A percentile compares a stretch with the other conserved stretches of the same genome.
phyloP scores from a whole-genome alignment of 352 stramenopile genomes.

The Phytophthora macrochlamydospora region DNA sequence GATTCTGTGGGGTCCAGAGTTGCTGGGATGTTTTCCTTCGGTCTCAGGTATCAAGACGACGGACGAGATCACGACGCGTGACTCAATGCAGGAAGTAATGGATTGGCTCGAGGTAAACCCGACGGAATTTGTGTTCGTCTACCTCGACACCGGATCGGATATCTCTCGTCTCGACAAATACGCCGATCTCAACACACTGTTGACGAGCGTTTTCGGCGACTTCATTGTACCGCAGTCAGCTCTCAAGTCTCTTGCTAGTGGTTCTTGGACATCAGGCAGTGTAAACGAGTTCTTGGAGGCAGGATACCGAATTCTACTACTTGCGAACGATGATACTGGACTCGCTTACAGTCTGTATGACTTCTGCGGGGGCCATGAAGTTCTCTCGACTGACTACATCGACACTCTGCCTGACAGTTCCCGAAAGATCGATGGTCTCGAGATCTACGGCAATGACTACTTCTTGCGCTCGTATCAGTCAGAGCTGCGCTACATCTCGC shows the following conservation, averaged over 20 bases:
- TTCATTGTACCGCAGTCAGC: conserved; percentile 40
- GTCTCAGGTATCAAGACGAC: conserved; percentile 57
- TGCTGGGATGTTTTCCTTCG: conserved; percentile 66
- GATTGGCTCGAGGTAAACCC: conserved; percentile 53
- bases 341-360: conserved; percentile 41
- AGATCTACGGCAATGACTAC: conserved; percentile 56
- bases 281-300: conserved; percentile 43
- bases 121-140: conserved; percentile 51
- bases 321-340: conserved; percentile 52
- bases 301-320: conserved; percentile 43
- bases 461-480: conserved; percentile 52
- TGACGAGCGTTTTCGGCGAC: conserved; percentile 49
- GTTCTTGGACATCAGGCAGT: conserved; percentile 40
- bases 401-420: conserved; percentile 36
- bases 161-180: conserved; percentile 36
- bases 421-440: conserved; percentile 41
- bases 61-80: conserved; percentile 40
- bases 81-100: conserved; percentile 48
- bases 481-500: conserved; percentile 56
- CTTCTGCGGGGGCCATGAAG: conserved; percentile 48
- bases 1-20: conserved; percentile 48
- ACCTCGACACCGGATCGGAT: conserved; percentile 56
- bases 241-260: conserved; percentile 36
- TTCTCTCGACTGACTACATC: conserved; percentile 45
- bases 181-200: conserved; percentile 37